Evolutionary conservation across 2,329 filamentous ascomycete genomes (phyloP).

Genomic region (Beauveria caledonica): DNA sequence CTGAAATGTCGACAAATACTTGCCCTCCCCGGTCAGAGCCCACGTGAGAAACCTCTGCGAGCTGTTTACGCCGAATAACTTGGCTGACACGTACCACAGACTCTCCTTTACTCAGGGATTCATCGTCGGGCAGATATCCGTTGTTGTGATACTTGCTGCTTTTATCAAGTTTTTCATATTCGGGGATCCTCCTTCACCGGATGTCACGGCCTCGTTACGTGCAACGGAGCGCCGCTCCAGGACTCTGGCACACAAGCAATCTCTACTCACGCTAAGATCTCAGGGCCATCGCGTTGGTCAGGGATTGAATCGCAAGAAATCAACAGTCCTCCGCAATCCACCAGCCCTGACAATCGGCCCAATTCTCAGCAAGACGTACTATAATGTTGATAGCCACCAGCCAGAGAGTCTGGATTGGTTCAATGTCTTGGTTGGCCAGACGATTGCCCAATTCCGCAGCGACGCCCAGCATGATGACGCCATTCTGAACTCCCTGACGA

Average conservation of each 20-base stretch:
- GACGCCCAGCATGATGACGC: slow-evolving; percentile 89
- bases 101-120: slow-evolving; percentile 91
- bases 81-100: slow-evolving; percentile 34
- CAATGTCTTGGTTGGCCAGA: slow-evolving; percentile 93
- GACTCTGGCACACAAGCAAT: slow-evolving; percentile 68
- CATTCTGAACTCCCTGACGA: slow-evolving; percentile 76
- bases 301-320: slow-evolving; percentile 55
- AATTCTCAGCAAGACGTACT: slow-evolving; percentile 94
- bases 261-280: slow-evolving; percentile 55
- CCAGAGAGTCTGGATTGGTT: slow-evolving; percentile 98
- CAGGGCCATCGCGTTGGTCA: slow-evolving; percentile 32
- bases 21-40: slow-evolving; percentile 37
- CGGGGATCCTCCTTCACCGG: slow-evolving; percentile 79
- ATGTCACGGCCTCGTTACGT: slow-evolving; percentile 67
- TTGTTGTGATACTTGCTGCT: slow-evolving; percentile 81
- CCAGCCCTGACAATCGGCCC: slow-evolving; percentile 81
- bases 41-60: slow-evolving; percentile 30
- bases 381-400: slow-evolving; percentile 91
- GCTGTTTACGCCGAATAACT: not conserved
- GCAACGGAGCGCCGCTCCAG: slow-evolving; percentile 66
- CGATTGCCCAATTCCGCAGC: slow-evolving; percentile 87
- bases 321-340: slow-evolving; percentile 63
- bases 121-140: slow-evolving; percentile 84
- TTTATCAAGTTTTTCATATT: slow-evolving; percentile 99
- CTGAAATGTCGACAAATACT: slow-evolving; percentile 30